Evolutionary conservation across 495 filamentous ascomycete genomes (phyloP).

Genomic region (Astrothelium macrocarpum): DNA sequence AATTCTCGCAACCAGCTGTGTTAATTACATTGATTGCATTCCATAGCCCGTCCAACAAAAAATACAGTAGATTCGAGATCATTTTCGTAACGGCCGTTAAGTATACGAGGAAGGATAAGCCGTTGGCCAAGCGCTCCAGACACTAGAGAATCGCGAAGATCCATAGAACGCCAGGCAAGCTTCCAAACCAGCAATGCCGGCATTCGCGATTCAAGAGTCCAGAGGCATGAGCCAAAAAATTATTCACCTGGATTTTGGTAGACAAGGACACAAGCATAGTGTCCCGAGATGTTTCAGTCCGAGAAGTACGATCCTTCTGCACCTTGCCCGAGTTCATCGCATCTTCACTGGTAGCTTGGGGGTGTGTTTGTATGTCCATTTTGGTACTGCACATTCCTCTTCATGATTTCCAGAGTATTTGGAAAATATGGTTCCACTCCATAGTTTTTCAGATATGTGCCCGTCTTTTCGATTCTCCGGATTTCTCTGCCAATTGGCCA

Average conservation of each 20-base stretch:
- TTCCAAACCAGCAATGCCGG: background rate
- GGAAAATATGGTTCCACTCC: constrained; percentile 43
- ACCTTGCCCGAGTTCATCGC: too few species aligned
- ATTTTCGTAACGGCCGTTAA: background rate
- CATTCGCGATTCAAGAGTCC: background rate
- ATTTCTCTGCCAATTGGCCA: constrained; percentile 39
- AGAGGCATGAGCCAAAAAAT: background rate
- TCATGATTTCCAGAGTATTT: constrained; percentile 38
- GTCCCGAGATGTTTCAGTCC: too few species aligned
- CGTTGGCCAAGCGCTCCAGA: background rate
- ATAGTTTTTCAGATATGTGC: constrained; percentile 36
- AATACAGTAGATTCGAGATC: background rate
- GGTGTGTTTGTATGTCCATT: constrained; percentile 1
- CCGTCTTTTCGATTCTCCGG: constrained; percentile 44
- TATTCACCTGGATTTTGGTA: background rate
- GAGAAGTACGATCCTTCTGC: too few species aligned
- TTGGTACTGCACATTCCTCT: constrained; percentile 16
- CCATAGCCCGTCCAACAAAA: background rate
- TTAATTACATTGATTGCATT: background rate
- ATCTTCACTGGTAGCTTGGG: constrained; percentile 10
- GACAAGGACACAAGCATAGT: too few species aligned
- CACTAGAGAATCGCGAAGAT: background rate
- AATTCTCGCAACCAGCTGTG: background rate
- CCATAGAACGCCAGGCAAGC: background rate
- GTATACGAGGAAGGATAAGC: background rate